Percentiles rank a stretch among this genome's conserved stretches.
These are phyloP conservation scores for Diplodia sapinea DNA, from an alignment of 2,329 filamentous ascomycete genomes.

Conservation along the genomic window DNA sequence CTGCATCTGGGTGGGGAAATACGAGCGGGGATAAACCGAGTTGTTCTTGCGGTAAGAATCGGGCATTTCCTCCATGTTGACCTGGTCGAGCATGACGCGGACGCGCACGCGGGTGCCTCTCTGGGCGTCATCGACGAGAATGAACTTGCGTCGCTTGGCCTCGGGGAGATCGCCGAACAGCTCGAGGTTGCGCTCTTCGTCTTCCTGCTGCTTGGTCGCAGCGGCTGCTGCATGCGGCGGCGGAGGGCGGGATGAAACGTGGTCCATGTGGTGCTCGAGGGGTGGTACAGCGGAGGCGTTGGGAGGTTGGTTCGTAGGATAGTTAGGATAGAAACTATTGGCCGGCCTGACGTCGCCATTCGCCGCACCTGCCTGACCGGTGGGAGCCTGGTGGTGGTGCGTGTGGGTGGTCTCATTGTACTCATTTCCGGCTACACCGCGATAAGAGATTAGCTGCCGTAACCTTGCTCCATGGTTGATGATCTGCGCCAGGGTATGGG, in stretches of 20 bases:
- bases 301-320: conserved; percentile 64
- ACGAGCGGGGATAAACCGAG: conserved; percentile 88
- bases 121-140: conserved; percentile 88
- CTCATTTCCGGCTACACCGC: conserved; percentile 62
- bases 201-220: conserved; percentile 56
- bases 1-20: conserved; percentile 93
- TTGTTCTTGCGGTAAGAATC: conserved; percentile 92
- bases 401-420: conserved; percentile 66
- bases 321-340: conserved; percentile 77
- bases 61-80: conserved; percentile 94
- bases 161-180: conserved; percentile 90
- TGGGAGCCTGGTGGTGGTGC: conserved; percentile 69
- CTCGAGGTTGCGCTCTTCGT: conserved; percentile 66
- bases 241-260: conserved; percentile 48
- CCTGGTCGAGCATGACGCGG: conserved; percentile 88
- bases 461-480: conserved; percentile 39
- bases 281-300: conserved; percentile 66
- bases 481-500: conserved; percentile 37
- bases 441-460: conserved; percentile 53
- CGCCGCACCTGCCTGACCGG: conserved; percentile 57
- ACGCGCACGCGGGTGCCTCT: conserved; percentile 83
- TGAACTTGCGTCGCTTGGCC: conserved; percentile 93
- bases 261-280: conserved; percentile 64
- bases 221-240: conserved; percentile 50
- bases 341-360: conserved; percentile 72